Percentiles rank a stretch among this genome's conserved stretches.
Evolutionary conservation across 805 yeast species (phyloP).

Genomic region (Brettanomyces nanus): DNA sequence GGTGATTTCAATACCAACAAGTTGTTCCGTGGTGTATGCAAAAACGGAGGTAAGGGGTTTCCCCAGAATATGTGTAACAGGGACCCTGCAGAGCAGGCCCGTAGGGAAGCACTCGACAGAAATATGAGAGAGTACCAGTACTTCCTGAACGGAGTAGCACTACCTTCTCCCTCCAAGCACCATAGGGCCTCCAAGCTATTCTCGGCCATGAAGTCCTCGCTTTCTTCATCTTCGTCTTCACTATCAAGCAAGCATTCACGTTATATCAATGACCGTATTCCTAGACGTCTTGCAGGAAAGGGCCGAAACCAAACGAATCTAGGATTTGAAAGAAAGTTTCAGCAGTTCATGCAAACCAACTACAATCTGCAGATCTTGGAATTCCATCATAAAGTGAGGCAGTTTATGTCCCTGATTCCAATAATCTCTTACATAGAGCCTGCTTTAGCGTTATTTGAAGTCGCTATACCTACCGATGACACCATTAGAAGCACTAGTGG

Average conservation of each 20-base stretch:
- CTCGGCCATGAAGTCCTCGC: neutral
- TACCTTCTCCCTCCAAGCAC: constrained; percentile 5
- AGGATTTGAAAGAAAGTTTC: neutral
- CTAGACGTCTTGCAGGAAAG: neutral
- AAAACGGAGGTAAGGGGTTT: neutral
- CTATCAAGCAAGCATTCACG: neutral
- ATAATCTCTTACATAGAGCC: constrained; percentile 3
- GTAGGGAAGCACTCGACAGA: neutral
- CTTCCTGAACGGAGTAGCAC: constrained; percentile 14
- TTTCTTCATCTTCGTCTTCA: neutral
- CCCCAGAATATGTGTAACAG: neutral
- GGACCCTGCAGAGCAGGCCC: neutral
- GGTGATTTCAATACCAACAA: neutral
- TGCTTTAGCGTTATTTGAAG: neutral
- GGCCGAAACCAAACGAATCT: neutral
- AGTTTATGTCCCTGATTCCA: neutral
- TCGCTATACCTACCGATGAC: constrained; percentile 1
- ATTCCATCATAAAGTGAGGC: constrained; percentile 2
- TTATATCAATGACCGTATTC: neutral
- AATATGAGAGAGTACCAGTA: constrained; percentile 13
- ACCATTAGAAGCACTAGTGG: neutral
- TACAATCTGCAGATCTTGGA: constrained; percentile 1
- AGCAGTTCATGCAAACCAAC: neutral
- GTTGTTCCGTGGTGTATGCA: neutral
- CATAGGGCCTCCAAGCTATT: neutral